Conservation (phyloP, 208 protist genomes). For the Kentomonas sorsogonicus region DNA sequence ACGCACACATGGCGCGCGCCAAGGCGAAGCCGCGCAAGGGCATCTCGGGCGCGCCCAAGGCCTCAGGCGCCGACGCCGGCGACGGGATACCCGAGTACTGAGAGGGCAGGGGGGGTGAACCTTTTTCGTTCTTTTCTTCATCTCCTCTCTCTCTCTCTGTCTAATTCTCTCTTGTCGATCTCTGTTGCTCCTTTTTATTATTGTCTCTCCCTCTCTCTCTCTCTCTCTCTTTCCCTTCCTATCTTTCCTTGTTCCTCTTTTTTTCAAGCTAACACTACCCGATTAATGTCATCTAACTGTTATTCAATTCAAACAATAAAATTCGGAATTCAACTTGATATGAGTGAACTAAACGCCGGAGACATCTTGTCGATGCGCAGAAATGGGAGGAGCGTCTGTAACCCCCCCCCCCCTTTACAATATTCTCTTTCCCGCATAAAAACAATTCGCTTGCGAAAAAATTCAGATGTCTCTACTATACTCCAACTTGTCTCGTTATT, state of each 20-base stretch:
- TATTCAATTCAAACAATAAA: neutral
- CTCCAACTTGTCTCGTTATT: no score
- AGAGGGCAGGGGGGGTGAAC: neutral
- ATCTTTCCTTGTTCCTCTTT: neutral
- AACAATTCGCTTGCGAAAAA: no score
- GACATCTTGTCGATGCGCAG: no score
- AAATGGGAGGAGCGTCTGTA: no score
- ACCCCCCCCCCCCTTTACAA: no score
- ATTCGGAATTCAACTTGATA: no score
- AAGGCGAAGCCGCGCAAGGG: conserved; percentile 55
- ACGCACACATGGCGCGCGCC: conserved; percentile 61
- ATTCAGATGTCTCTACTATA: no score
- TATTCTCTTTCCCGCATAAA: no score
- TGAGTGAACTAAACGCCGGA: no score
- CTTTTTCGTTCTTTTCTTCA: neutral
- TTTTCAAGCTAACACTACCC: neutral
- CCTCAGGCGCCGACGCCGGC: conserved; percentile 12
- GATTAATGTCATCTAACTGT: neutral
- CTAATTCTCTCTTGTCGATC: neutral
- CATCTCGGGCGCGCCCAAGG: conserved; percentile 41
- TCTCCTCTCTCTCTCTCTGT: neutral
- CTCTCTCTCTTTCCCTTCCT: conserved; percentile 10
- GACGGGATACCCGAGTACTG: neutral
- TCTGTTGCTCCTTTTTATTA: conserved; percentile 15
- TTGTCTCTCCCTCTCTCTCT: conserved; percentile 10